A percentile compares a stretch with the other conserved stretches of the same genome.
Evolutionary conservation across 352 stramenopile species (phyloP).

Genomic region (Pythium insidiosum): DNA sequence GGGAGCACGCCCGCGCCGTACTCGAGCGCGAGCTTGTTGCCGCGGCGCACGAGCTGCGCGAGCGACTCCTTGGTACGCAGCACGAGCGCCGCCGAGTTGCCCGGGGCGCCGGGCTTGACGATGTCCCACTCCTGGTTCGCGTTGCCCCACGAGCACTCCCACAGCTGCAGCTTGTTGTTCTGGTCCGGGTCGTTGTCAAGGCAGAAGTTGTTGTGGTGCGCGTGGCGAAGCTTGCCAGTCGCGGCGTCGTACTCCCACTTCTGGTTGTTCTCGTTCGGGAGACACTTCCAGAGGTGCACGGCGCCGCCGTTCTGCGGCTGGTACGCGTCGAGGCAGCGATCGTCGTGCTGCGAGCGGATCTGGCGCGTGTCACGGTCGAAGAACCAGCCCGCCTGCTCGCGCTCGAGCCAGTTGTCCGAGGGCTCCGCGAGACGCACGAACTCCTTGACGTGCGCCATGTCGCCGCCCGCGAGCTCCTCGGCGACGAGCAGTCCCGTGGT

Average conservation of each 20-base stretch:
- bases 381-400: constrained; percentile 60
- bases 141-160: constrained; percentile 41
- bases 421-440: constrained; percentile 27
- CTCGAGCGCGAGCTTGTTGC: constrained; percentile 16
- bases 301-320: constrained; percentile 3
- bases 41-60: constrained; percentile 27
- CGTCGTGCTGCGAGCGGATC: constrained; percentile 59
- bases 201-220: constrained; percentile 39
- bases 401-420: constrained; percentile 34
- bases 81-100: constrained; percentile 19
- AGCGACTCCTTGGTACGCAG: constrained; percentile 36
- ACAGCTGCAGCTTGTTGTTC: constrained; percentile 53
- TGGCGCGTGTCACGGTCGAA: constrained; percentile 36
- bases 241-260: constrained; percentile 16
- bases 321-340: constrained; percentile 38
- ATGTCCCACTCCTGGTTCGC: constrained; percentile 44
- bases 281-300: constrained; percentile 18
- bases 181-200: constrained; percentile 37
- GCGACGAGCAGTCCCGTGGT: constrained; percentile 13
- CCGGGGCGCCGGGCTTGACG: background rate
- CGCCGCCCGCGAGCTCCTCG: constrained; percentile 13
- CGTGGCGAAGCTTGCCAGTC: constrained; percentile 10
- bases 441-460: constrained; percentile 26
- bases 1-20: constrained; percentile 13
- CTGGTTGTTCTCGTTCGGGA: constrained; percentile 15